Percentiles rank a stretch among this genome's conserved stretches.
These are phyloP conservation scores for Chrysanthemum lavandulifolium DNA, from an alignment of 129 eudicot genomes.

Conservation along the genomic window DNA sequence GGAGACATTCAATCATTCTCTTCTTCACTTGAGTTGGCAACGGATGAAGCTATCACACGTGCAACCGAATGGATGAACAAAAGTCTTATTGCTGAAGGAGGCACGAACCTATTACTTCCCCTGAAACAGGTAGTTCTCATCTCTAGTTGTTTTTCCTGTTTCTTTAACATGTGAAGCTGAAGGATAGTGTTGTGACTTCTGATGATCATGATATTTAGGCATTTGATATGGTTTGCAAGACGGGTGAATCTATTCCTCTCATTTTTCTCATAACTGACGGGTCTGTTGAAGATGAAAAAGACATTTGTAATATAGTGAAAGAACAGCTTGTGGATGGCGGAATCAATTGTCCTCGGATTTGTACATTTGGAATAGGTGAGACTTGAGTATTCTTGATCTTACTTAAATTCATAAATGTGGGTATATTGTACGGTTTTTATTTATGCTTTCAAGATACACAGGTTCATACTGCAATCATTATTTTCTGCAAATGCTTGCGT, in stretches of 20 bases:
- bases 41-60: conserved; percentile 51
- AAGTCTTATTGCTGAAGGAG: conserved; percentile 57
- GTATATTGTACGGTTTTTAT: conserved; percentile 1
- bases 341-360: conserved; percentile 53
- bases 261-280: conserved; percentile 88
- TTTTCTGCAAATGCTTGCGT: conserved; percentile 85
- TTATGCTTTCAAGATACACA: conserved; percentile 27
- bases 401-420: background rate
- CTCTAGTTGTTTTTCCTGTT: background rate
- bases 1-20: conserved; percentile 47
- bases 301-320: conserved; percentile 60
- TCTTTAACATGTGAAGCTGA: background rate
- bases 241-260: conserved; percentile 47
- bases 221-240: conserved; percentile 55
- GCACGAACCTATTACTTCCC: conserved; percentile 67
- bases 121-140: conserved; percentile 53
- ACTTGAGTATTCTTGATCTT: background rate
- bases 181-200: background rate
- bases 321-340: conserved; percentile 45
- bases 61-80: conserved; percentile 67
- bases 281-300: conserved; percentile 80
- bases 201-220: conserved; percentile 51
- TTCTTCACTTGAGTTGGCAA: conserved; percentile 60
- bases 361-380: conserved; percentile 91
- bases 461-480: conserved; percentile 95